A percentile compares a stretch with the other conserved stretches of the same genome.
phyloP scores from a whole-genome alignment of 2,329 filamentous ascomycete species.

The Aureobasidium sp. region DNA sequence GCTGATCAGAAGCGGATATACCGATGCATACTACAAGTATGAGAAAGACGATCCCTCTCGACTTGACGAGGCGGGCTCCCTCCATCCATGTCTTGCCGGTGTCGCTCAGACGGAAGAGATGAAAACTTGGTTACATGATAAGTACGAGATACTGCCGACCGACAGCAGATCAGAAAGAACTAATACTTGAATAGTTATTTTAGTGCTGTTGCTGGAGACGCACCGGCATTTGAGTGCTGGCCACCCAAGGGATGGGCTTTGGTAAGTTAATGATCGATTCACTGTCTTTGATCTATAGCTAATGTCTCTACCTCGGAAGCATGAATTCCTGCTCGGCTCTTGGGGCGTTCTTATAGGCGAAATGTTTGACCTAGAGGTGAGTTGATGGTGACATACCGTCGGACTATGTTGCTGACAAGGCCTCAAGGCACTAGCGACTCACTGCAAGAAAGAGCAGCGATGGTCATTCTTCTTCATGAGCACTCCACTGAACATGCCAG shows the following conservation, averaged over 20 bases:
- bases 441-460: constrained; percentile 33
- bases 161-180: not conserved
- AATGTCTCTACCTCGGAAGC: constrained; percentile 35
- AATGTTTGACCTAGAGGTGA: constrained; percentile 60
- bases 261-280: not conserved
- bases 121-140: constrained; percentile 40
- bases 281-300: constrained; percentile 24
- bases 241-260: not conserved
- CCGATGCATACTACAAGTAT: constrained; percentile 64
- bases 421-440: constrained; percentile 64
- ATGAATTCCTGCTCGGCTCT: constrained; percentile 51
- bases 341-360: constrained; percentile 64
- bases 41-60: constrained; percentile 23
- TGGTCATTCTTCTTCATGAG: not conserved
- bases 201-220: constrained; percentile 69
- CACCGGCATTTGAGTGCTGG: constrained; percentile 64
- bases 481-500: not conserved
- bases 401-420: constrained; percentile 45
- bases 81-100: not conserved
- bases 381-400: constrained; percentile 8
- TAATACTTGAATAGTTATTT: constrained; percentile 45
- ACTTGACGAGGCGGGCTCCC: not conserved
- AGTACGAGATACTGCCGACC: not conserved
- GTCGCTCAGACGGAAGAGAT: not conserved
- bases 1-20: constrained; percentile 69